These are phyloP conservation scores for Boletus albobrunnescens DNA, from an alignment of 1,284 basidiomycete species.

Conservation along the genomic window DNA sequence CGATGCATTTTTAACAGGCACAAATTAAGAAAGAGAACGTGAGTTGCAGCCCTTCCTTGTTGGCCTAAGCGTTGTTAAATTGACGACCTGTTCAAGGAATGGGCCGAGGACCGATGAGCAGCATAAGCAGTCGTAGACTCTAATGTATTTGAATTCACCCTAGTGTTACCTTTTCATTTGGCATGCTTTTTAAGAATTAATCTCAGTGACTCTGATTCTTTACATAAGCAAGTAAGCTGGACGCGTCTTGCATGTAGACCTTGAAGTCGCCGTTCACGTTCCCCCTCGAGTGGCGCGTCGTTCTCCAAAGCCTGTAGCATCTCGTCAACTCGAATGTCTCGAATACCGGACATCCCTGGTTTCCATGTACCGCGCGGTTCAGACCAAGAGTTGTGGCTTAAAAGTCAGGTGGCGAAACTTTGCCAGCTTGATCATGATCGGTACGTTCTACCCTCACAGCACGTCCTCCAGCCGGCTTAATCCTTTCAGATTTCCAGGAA, in stretches of 20 bases:
- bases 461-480: slow-evolving; percentile 5
- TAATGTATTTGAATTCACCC: slow-evolving; percentile 25
- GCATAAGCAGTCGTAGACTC: slow-evolving; percentile 20
- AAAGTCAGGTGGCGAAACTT: slow-evolving; percentile 56
- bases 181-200: no score
- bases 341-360: slow-evolving; percentile 66
- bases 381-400: slow-evolving; percentile 61
- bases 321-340: slow-evolving; percentile 35
- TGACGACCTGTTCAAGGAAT: slow-evolving; percentile 55
- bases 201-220: no score
- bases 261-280: background rate
- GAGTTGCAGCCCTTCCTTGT: slow-evolving; percentile 37
- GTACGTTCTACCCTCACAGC: slow-evolving; percentile 33
- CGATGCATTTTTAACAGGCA: slow-evolving; percentile 48
- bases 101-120: slow-evolving; percentile 80
- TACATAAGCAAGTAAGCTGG: slow-evolving; percentile 33
- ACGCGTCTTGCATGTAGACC: background rate
- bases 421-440: slow-evolving; percentile 61
- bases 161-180: slow-evolving; percentile 15
- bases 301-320: background rate
- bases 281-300: slow-evolving; percentile 4
- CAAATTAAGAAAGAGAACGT: slow-evolving; percentile 99
- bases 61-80: slow-evolving; percentile 1
- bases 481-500: slow-evolving; percentile 76
- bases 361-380: slow-evolving; percentile 50